These are phyloP conservation scores for Evansstolkia leycettana DNA, from an alignment of 495 filamentous ascomycete genomes.

Conservation along the genomic window DNA sequence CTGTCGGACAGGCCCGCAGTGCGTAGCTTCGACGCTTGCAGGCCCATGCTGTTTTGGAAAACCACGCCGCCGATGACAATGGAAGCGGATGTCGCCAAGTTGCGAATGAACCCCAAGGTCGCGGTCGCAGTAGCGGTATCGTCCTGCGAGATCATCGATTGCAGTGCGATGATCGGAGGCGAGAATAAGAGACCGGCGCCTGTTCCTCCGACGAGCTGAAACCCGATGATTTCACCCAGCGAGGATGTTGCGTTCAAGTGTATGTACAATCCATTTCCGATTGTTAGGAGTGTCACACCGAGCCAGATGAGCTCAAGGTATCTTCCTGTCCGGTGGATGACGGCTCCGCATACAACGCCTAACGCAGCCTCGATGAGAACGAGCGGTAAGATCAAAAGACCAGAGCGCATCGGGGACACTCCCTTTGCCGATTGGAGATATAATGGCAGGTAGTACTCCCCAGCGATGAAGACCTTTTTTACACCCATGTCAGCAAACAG, in stretches of 20 bases:
- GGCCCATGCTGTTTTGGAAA: conserved; percentile 53
- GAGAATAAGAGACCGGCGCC: conserved; percentile 36
- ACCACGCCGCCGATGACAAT: conserved; percentile 74
- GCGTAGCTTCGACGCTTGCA: conserved; percentile 20
- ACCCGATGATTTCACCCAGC: conserved; percentile 33
- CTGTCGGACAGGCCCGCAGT: conserved; percentile 32
- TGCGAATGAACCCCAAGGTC: conserved; percentile 62
- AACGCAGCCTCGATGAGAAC: conserved; percentile 36
- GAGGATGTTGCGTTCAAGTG: conserved; percentile 23
- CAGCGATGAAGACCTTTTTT: conserved; percentile 38
- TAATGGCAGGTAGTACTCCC: conserved; percentile 46
- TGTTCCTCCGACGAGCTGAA: conserved; percentile 51
- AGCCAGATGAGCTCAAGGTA: conserved; percentile 45
- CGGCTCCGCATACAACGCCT: conserved; percentile 34
- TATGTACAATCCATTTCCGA: conserved; percentile 44
- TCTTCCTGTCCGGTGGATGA: conserved; percentile 48
- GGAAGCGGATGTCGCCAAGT: conserved; percentile 56
- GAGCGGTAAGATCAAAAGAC: conserved; percentile 39
- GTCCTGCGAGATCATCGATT: conserved; percentile 51
- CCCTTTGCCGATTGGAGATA: conserved; percentile 43
- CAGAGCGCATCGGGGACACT: conserved; percentile 39
- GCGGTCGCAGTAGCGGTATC: conserved; percentile 71
- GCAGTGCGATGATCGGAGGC: conserved; percentile 67
- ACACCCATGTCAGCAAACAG: neutral
- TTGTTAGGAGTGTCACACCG: conserved; percentile 29